phyloP scores from a whole-genome alignment of 192 early-diverging fungal genomes.

The Mortierella claussenii region DNA sequence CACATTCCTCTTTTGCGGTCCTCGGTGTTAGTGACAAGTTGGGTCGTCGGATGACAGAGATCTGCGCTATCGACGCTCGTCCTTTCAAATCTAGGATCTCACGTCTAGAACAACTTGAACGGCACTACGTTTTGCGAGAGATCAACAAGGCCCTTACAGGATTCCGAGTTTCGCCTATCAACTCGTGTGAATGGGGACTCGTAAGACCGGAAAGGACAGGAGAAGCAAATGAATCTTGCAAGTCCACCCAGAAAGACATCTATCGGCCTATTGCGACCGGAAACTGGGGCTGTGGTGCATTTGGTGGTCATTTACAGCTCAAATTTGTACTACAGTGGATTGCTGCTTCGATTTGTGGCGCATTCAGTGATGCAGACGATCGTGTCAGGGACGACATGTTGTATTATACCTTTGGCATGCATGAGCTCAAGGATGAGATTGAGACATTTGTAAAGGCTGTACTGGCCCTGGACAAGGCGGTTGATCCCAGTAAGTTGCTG shows the following conservation, averaged over 20 bases:
- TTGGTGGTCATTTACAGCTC: conserved; percentile 49
- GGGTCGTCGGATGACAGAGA: conserved; percentile 30
- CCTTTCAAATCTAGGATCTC: conserved; percentile 43
- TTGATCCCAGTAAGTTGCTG: conserved; percentile 48
- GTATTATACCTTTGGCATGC: conserved; percentile 50
- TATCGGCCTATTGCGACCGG: conserved; percentile 44
- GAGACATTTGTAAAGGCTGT: conserved; percentile 31
- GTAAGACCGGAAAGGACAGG: neutral
- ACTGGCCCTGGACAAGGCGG: conserved; percentile 2
- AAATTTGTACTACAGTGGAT: conserved; percentile 52
- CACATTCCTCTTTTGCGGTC: neutral
- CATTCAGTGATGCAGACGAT: neutral
- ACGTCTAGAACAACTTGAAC: conserved; percentile 42
- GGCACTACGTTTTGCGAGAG: conserved; percentile 26
- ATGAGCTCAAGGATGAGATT: conserved; percentile 23
- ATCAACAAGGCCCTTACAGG: conserved; percentile 45
- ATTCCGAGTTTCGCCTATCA: conserved; percentile 32
- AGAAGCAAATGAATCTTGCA: neutral
- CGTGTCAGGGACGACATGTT: conserved; percentile 19
- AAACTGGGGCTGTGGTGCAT: conserved; percentile 56
- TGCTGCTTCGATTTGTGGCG: conserved; percentile 37
- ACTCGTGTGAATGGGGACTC: conserved; percentile 45
- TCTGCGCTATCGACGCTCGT: conserved; percentile 44
- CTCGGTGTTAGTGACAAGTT: conserved; percentile 41
- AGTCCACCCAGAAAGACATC: neutral